Percentiles rank a stretch among this genome's conserved stretches.
Conservation (phyloP, 495 filamentous ascomycete species). For the Talaromyces adpressus region DNA sequence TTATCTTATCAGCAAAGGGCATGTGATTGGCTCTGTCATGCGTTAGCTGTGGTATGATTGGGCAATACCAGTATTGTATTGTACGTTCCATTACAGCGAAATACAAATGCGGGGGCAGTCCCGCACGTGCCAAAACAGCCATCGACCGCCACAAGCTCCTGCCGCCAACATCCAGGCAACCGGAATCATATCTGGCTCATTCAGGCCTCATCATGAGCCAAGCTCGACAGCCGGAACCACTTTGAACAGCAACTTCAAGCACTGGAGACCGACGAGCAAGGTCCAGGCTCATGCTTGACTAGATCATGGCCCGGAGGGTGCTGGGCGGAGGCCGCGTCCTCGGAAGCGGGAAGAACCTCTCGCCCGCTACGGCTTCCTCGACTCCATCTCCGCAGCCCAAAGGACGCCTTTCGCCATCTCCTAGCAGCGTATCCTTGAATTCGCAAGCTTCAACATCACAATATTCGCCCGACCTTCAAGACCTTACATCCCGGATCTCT, state of each 20-base stretch:
- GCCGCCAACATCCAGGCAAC: background rate
- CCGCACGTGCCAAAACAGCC: slow-evolving; percentile 1
- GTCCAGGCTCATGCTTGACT: slow-evolving; percentile 7
- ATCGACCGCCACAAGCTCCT: background rate
- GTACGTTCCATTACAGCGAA: background rate
- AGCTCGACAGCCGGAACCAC: background rate
- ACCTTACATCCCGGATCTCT: slow-evolving; percentile 52
- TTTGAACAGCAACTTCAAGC: background rate
- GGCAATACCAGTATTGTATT: background rate
- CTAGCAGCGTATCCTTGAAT: slow-evolving; percentile 52
- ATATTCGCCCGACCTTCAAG: slow-evolving; percentile 49
- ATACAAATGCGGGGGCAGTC: slow-evolving; percentile 2
- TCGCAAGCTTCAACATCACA: slow-evolving; percentile 58
- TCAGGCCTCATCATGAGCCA: background rate
- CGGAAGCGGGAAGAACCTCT: slow-evolving; percentile 71
- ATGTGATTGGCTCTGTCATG: background rate
- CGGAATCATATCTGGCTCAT: background rate
- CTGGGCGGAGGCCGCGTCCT: slow-evolving; percentile 85
- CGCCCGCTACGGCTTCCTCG: slow-evolving; percentile 64
- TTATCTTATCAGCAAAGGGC: background rate
- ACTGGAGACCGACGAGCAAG: background rate
- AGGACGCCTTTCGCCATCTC: slow-evolving; percentile 52
- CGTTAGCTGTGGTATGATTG: background rate
- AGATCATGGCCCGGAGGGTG: slow-evolving; percentile 70
- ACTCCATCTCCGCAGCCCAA: slow-evolving; percentile 48